Evolutionary conservation across 352 stramenopile species (phyloP).

Genomic region (Pythium volutum): DNA sequence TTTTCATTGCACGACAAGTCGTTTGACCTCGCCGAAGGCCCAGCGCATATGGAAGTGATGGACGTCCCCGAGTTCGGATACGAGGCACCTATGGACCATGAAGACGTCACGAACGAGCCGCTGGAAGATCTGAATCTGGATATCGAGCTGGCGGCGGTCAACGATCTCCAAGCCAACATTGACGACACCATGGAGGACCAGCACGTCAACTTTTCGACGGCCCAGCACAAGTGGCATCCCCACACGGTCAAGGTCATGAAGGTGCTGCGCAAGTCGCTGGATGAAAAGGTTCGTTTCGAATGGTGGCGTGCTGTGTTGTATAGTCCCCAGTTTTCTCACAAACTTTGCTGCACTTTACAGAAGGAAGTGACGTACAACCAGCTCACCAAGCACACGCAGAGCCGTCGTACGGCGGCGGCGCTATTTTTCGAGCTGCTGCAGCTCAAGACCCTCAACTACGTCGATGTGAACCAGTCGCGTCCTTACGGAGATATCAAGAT

Average conservation of each 20-base stretch:
- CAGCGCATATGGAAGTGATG: conserved; percentile 34
- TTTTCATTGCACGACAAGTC: conserved; percentile 17
- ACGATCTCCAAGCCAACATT: conserved; percentile 70
- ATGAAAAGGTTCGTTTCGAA: conserved; percentile 47
- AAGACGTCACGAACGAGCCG: conserved; percentile 34
- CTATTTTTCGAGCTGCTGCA: conserved; percentile 97
- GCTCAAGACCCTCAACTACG: conserved; percentile 98
- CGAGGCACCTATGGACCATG: conserved; percentile 48
- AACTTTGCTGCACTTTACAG: conserved; percentile 17
- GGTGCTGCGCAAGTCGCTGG: conserved; percentile 70
- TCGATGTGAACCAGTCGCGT: conserved; percentile 92
- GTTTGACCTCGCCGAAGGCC: conserved; percentile 23
- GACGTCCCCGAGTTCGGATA: conserved; percentile 53
- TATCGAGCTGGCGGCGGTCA: conserved; percentile 77
- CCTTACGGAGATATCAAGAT: conserved; percentile 95
- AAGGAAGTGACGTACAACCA: conserved; percentile 83
- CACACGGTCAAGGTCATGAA: conserved; percentile 96
- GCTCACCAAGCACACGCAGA: conserved; percentile 79
- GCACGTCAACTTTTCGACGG: conserved; percentile 38
- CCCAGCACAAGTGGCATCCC: conserved; percentile 96
- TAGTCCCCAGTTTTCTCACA: neutral
- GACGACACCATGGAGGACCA: conserved; percentile 36
- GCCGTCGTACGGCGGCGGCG: conserved; percentile 86
- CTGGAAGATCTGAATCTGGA: conserved; percentile 74
- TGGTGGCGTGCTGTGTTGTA: neutral